Evolutionary conservation across 2,329 filamentous ascomycete genomes (phyloP), one percentile per base, ranked within the genome.

Genomic region (Arthrobotrys conoides): DNA sequence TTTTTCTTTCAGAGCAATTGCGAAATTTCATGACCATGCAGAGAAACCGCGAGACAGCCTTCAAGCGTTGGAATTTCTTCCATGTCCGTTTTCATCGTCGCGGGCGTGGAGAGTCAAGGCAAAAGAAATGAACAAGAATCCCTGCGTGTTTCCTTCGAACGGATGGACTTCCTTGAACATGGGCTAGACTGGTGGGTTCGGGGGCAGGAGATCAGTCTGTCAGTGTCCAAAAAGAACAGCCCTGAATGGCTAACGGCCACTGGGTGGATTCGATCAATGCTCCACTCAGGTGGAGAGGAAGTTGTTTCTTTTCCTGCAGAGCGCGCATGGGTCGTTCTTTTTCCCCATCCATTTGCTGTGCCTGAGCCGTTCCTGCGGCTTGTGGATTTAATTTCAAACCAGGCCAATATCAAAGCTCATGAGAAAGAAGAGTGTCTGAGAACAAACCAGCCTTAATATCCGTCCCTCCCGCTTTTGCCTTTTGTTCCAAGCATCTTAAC

Each of bases 301-400:
- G 67, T 69, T 61, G 73, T 77, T 77, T 77, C 73, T 77, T 77
- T 77, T 77, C 73, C 73, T 77, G 73, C 73, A 71, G 66, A 71
- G 46, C n/a, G 64, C 44, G 61, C 66, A 71, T 71, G 67, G 68
- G 61, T 66, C 33, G 9, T 41, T 18, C 57, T 27, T 41, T 59
- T 59, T 61, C 24, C 41, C 49, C 64, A 71, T 76, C 66, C 72
- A 57, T 76, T 59, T 59, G 49, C 49, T 71, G 67, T 71, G 51
- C 59, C 67, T 61, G 67, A 77, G 73, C 73, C 73, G 73, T 77
- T 77, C 73, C 73, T 77, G 73, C 73, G 73, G 73, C 67, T 71
- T 77, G 73, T 77, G 73, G 73, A 70, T 77, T 68, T 77, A 77
- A 77, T 77, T 77, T 77, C 73, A 68, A 77, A 71, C 73, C 41